Evolutionary conservation across 116 monocot genomes (phyloP).

Genomic region (Cymodocea nodosa): DNA sequence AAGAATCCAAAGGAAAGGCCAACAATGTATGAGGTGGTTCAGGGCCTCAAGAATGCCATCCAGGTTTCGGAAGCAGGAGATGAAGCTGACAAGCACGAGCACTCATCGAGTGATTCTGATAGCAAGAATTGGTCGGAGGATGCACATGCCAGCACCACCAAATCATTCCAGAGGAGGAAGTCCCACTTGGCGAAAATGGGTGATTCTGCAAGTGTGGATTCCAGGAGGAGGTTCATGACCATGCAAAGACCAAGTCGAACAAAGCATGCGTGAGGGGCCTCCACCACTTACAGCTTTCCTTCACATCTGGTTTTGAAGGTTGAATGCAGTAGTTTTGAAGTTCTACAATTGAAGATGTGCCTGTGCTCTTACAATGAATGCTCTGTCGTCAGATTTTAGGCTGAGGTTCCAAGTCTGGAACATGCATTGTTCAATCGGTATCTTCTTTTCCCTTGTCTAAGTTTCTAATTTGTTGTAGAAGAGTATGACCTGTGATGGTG

Average conservation of each 20-base stretch:
- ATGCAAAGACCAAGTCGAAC: slow-evolving; percentile 5
- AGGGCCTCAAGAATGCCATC: slow-evolving; percentile 30
- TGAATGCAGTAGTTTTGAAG: too few relatives aligned
- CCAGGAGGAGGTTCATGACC: slow-evolving; percentile 8
- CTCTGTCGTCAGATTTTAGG: too few relatives aligned
- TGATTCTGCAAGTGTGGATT: slow-evolving; percentile 9
- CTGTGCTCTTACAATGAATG: too few relatives aligned
- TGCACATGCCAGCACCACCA: background rate
- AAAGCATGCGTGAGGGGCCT: background rate
- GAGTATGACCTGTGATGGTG: too few relatives aligned
- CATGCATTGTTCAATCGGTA: too few relatives aligned
- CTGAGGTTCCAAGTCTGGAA: too few relatives aligned
- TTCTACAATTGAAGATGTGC: too few relatives aligned
- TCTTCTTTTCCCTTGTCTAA: too few relatives aligned
- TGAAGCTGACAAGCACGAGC: background rate
- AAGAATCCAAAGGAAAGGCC: slow-evolving; percentile 45
- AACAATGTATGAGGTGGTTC: slow-evolving; percentile 54
- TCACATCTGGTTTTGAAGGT: too few relatives aligned
- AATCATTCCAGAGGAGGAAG: slow-evolving; percentile 14
- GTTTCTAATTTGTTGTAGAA: too few relatives aligned
- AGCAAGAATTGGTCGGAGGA: slow-evolving; percentile 1
- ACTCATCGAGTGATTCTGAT: slow-evolving; percentile 5
- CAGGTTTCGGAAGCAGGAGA: slow-evolving; percentile 13
- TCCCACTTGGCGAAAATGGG: slow-evolving; percentile 16
- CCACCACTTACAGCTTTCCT: too few relatives aligned